phyloP scores from a whole-genome alignment of 441 rosid species.

The Pelargonium citronellum region DNA sequence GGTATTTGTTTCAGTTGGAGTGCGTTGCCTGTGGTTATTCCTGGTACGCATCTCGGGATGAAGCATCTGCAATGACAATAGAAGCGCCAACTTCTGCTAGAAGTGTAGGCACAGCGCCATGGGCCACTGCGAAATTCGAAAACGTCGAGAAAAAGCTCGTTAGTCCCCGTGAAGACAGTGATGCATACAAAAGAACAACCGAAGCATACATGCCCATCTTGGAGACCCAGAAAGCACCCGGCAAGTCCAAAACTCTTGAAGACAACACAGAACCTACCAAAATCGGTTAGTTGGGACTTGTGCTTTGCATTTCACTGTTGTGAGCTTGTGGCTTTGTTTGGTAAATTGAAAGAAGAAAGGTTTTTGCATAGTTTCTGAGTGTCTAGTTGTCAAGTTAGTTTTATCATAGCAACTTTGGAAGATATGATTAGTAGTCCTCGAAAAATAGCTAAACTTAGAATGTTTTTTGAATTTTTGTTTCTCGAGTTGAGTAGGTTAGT shows the following conservation, averaged over 20 bases:
- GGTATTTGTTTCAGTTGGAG: constrained; percentile 55
- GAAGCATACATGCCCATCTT: constrained; percentile 43
- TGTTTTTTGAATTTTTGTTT: too few species aligned
- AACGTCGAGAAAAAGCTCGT: constrained; percentile 53
- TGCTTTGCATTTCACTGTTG: background rate
- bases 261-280: constrained; percentile 27
- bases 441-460: too few species aligned
- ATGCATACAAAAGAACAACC: constrained; percentile 38
- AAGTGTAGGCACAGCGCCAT: constrained; percentile 45
- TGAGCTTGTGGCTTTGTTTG: background rate
- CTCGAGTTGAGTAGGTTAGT: too few species aligned
- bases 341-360: background rate
- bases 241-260: constrained; percentile 29
- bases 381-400: too few species aligned
- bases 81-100: constrained; percentile 44
- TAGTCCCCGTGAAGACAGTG: constrained; percentile 51
- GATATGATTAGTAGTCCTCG: too few species aligned
- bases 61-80: constrained; percentile 66
- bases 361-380: too few species aligned
- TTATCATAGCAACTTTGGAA: too few species aligned
- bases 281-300: constrained; percentile 9
- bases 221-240: constrained; percentile 41
- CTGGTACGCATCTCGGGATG: constrained; percentile 92
- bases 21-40: constrained; percentile 78
- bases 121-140: constrained; percentile 56